Evolutionary conservation across 495 filamentous ascomycete genomes (phyloP), one percentile per base, ranked within the genome.

Genomic region (Aspergillus olivimuriae): DNA sequence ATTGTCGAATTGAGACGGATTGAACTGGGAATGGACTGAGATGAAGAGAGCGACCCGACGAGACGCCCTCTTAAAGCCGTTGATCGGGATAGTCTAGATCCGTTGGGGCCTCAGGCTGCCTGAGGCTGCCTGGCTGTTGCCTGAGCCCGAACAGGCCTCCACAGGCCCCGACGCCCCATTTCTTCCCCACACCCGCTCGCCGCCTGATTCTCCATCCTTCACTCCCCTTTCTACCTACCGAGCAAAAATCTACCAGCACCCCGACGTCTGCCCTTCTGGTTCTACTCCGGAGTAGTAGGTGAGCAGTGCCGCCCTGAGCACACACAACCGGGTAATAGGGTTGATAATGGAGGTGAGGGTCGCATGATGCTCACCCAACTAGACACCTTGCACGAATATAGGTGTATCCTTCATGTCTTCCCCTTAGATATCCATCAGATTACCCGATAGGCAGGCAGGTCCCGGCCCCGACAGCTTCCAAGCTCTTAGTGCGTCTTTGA

Each of bases 21-120:
- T 28, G 11, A 28, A n/a, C n/a, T n/a, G 23, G 4, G 11, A 34
- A 40, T 14, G 10, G 24, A 14, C 11, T 11, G n/a, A 14, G 11
- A 32, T 21, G 30, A 17, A 18, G 30, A 49, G 23, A 20, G 21
- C 11, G 2, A 18, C 10, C 3, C 23, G 34, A 5, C n/a, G 18
- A 23, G 17, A 15, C 12, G 28, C 30, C 8, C 17, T 34, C 18
- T n/a, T n/a, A n/a, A n/a, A n/a, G n/a, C n/a, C n/a, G n/a, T n/a
- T 15, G 17, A 33, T 28, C 14, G 9, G 16, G 18, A 34, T 17
- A 36, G 33, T 41, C 47, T 42, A 45, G 37, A 46, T 36, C 21
- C 37, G 34, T 41, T 42, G 46, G 47, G 47, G 42, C 33, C 37
- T 42, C 37, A 26, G 30, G 18, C 30, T 22, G 12, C 34, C 5